Base-by-base conservation (phyloP, 257 asterid species). In the Echites panduratus region DNA sequence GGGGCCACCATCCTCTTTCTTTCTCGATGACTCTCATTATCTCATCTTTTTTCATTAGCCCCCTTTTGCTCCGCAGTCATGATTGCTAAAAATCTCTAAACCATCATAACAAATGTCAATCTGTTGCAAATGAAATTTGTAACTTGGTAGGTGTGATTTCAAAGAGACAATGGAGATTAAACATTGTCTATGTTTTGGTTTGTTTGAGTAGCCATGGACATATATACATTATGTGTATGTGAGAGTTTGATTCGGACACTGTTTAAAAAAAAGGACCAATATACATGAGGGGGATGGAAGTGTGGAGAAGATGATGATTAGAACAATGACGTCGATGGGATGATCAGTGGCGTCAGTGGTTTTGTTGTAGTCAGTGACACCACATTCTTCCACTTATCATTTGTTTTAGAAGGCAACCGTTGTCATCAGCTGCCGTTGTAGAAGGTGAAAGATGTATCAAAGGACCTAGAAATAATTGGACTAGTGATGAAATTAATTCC, bases 381-480 rank as follows among this genome's bases (percentile, higher is more conserved):
- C 41, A n/a, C 62, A 13, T 38, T 40, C 62, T 22, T 54, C 17
- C 24, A 73, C 17, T 43, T 40, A 17, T n/a, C 54, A 17, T 20
- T 67, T 65, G 4, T 62, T 71, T 8, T 9, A 24, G 38, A 67
- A 24, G n/a, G 47, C 74, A 9, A 76, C 87, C 2, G 38, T 32
- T 32, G 7, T 45, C 80, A 0, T 86, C 98, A 7, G 90, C 96
- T 43, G 99, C 97, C 61, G 96, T 96, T 27, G 56, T 79, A 66
- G 97, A 90, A 78, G 96, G 98, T 1, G 98, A 90, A 68, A 80
- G 97, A 79, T 81, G 87, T 81, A 79, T 89, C 11, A 87, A 87
- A 71, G 99, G 99, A 4, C 79, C 89, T 20, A 89, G 97, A 76
- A 87, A 90, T 63, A 88, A 89, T 40, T 95, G 99, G 99, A 80